These are phyloP conservation scores for Xanthoconium purpureum DNA, from an alignment of 768 basidiomycete species.

Conservation along the genomic window DNA sequence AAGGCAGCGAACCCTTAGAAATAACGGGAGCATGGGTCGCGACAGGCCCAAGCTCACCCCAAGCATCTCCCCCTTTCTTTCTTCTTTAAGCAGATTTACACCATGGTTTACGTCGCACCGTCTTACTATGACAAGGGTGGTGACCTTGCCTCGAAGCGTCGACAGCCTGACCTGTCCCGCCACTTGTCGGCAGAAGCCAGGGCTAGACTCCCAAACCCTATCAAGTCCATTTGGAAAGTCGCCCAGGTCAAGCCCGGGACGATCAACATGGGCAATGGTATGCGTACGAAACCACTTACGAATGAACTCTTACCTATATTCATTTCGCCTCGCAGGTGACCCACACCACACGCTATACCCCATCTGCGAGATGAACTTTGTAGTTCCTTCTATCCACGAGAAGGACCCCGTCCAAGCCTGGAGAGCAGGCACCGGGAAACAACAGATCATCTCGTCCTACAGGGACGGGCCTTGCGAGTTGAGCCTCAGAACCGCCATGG, in stretches of 20 bases:
- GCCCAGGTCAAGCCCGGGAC: constrained; percentile 35
- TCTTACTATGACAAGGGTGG: constrained; percentile 9
- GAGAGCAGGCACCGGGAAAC: constrained; percentile 27
- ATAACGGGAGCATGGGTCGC: background rate
- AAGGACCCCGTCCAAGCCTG: constrained; percentile 32
- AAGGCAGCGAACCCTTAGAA: constrained; percentile 15
- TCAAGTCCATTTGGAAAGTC: constrained; percentile 37
- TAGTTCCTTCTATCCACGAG: constrained; percentile 31
- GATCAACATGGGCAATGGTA: constrained; percentile 39
- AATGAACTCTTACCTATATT: background rate
- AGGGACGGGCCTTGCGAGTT: constrained; percentile 29
- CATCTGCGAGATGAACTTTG: constrained; percentile 32
- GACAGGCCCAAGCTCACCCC: background rate
- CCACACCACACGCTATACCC: constrained; percentile 36
- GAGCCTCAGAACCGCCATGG: constrained; percentile 35
- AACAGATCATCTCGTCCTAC: constrained; percentile 27
- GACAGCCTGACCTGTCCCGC: constrained; percentile 30
- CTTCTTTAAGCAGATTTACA: background rate
- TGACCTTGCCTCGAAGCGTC: constrained; percentile 21
- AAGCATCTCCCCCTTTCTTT: background rate
- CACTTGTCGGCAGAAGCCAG: constrained; percentile 36
- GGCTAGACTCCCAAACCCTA: constrained; percentile 34
- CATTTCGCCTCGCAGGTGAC: constrained; percentile 24
- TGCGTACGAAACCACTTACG: background rate
- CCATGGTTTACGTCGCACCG: constrained; percentile 29